phyloP scores from a whole-genome alignment of 768 basidiomycete genomes.

The Phaeotremella fagi region DNA sequence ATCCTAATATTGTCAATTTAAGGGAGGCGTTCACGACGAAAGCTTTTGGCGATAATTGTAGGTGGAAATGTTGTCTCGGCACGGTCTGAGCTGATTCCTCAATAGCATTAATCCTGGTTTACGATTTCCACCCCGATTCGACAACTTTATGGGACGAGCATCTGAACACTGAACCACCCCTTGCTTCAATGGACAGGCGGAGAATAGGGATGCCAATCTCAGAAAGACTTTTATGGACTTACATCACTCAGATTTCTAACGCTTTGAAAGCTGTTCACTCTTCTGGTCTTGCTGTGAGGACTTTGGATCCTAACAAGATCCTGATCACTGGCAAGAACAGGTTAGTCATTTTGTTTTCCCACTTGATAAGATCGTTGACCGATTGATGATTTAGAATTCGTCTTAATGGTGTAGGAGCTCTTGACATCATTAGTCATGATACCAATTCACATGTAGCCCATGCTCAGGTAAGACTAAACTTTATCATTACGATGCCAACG shows the following conservation, averaged over 20 bases:
- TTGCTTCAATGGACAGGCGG: conserved; percentile 48
- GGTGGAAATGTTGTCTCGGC: conserved; percentile 36
- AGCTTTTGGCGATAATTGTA: conserved; percentile 87
- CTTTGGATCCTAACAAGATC: conserved; percentile 81
- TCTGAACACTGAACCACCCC: conserved; percentile 53
- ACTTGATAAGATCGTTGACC: not conserved
- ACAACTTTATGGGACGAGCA: conserved; percentile 73
- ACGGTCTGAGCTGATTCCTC: not conserved
- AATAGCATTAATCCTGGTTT: conserved; percentile 82
- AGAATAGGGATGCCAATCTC: conserved; percentile 55
- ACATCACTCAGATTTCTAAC: conserved; percentile 80
- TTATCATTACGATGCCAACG: not conserved
- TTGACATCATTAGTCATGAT: conserved; percentile 79
- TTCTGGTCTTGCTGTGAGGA: conserved; percentile 69
- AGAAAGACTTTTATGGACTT: conserved; percentile 85
- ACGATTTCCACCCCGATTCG: conserved; percentile 79
- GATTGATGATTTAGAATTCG: conserved; percentile 57
- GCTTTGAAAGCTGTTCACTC: conserved; percentile 84
- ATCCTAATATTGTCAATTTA: conserved; percentile 77
- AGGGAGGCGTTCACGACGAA: conserved; percentile 93
- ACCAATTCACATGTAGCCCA: conserved; percentile 10
- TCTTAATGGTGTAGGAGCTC: conserved; percentile 77
- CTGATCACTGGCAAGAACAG: conserved; percentile 84
- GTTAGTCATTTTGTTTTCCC: conserved; percentile 48
- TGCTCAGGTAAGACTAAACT: conserved; percentile 15